These are phyloP conservation scores for Gossypioides kirkii DNA, from an alignment of 345 rosid species.

Conservation along the genomic window DNA sequence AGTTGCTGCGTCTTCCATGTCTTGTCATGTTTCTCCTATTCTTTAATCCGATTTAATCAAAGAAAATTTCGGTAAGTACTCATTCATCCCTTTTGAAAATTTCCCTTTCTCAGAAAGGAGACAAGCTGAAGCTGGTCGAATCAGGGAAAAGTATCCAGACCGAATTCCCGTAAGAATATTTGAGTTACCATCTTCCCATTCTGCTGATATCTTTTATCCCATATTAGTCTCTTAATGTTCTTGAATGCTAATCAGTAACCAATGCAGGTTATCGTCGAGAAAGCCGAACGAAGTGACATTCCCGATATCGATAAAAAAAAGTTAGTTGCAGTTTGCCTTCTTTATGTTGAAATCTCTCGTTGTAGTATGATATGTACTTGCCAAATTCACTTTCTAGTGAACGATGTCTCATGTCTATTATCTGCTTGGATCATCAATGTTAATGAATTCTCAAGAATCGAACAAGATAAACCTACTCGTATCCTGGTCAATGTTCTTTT, in stretches of 20 bases:
- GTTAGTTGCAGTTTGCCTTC: conserved; percentile 38
- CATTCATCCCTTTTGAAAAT: not conserved
- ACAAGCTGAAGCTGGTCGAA: conserved; percentile 71
- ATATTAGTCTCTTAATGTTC: not conserved
- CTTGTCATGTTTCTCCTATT: not conserved
- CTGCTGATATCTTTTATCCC: not conserved
- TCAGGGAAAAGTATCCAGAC: conserved; percentile 85
- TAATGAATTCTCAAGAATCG: not conserved
- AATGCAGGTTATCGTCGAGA: conserved; percentile 86
- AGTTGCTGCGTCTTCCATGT: too few relatives aligned
- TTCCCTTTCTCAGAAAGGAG: conserved; percentile 54
- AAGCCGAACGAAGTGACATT: conserved; percentile 77
- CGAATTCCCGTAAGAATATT: conserved; percentile 70
- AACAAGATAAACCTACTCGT: not conserved
- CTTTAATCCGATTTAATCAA: not conserved
- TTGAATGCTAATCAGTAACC: not conserved
- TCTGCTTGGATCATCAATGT: not conserved
- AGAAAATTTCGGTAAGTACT: not conserved
- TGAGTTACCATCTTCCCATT: not conserved
- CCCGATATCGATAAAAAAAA: conserved; percentile 97
- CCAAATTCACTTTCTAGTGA: not conserved
- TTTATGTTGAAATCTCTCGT: not conserved
- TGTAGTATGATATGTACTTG: not conserved
- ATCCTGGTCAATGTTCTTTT: not conserved
- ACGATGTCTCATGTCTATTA: not conserved